Conservation (phyloP, 2,329 filamentous ascomycete species). For the Aureobasidium sp. region DNA sequence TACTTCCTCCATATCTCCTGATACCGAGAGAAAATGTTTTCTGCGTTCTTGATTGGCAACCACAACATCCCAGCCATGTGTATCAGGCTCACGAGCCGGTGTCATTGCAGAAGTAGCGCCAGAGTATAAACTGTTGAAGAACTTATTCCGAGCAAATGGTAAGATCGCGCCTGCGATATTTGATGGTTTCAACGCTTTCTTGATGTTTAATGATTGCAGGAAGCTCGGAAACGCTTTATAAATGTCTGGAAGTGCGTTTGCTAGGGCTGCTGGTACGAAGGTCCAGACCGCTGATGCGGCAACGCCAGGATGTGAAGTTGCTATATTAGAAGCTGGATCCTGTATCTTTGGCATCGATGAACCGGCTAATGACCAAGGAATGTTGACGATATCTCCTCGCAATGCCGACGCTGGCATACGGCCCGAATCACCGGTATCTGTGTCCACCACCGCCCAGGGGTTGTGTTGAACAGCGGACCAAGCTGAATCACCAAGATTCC, state of each 20-base stretch:
- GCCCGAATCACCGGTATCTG: background rate
- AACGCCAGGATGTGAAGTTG: background rate
- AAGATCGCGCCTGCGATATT: too few species aligned
- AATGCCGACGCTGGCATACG: background rate
- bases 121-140: background rate
- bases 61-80: background rate
- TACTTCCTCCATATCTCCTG: background rate
- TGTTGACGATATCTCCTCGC: background rate
- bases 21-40: background rate
- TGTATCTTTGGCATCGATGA: background rate
- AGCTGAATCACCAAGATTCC: background rate
- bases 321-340: background rate
- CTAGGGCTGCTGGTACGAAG: background rate
- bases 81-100: background rate
- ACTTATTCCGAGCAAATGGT: background rate
- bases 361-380: background rate
- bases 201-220: background rate
- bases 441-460: background rate
- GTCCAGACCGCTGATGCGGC: background rate
- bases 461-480: background rate
- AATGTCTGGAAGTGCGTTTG: background rate
- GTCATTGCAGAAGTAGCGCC: background rate
- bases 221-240: too few species aligned
- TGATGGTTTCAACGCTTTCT: background rate
- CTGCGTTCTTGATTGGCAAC: background rate